Percentiles rank a stretch among this genome's conserved stretches.
These are phyloP conservation scores for Closterium sp. DNA, from an alignment of 139 green algal species.

Conservation along the genomic window DNA sequence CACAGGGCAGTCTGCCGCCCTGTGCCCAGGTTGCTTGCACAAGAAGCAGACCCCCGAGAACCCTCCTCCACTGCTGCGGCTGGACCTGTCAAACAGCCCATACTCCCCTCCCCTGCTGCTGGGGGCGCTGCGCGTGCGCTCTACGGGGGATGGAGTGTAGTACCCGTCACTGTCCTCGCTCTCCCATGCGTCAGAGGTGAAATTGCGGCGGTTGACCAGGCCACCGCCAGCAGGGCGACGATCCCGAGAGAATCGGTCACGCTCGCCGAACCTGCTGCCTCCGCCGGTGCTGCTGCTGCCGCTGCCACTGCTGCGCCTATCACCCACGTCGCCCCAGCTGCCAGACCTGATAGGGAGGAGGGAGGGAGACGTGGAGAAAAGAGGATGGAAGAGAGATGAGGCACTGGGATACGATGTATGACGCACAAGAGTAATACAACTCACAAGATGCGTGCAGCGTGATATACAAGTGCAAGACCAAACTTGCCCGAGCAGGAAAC, in stretches of 20 bases:
- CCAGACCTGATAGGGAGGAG: neutral
- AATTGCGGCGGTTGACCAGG: neutral
- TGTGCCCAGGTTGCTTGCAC: constrained; percentile 31
- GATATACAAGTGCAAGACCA: too few species aligned
- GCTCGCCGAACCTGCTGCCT: neutral
- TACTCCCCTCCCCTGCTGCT: neutral
- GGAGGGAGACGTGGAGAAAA: neutral
- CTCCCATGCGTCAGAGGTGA: neutral
- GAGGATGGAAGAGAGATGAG: too few species aligned
- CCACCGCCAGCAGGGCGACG: neutral
- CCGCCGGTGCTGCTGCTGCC: too few species aligned
- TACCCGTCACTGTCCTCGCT: neutral
- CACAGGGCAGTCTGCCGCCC: constrained; percentile 21
- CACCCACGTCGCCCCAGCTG: neutral
- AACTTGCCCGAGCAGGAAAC: too few species aligned
- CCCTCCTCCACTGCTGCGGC: neutral
- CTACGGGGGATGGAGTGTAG: neutral
- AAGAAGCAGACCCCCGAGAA: constrained; percentile 32
- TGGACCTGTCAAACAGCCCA: too few species aligned
- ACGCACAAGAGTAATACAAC: too few species aligned
- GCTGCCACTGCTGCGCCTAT: neutral
- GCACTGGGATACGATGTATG: too few species aligned
- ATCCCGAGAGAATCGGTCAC: neutral
- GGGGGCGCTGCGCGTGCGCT: neutral
- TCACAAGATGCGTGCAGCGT: too few species aligned